phyloP scores from a whole-genome alignment of 2,329 filamentous ascomycete genomes.

The Cladophialophora bantiana region DNA sequence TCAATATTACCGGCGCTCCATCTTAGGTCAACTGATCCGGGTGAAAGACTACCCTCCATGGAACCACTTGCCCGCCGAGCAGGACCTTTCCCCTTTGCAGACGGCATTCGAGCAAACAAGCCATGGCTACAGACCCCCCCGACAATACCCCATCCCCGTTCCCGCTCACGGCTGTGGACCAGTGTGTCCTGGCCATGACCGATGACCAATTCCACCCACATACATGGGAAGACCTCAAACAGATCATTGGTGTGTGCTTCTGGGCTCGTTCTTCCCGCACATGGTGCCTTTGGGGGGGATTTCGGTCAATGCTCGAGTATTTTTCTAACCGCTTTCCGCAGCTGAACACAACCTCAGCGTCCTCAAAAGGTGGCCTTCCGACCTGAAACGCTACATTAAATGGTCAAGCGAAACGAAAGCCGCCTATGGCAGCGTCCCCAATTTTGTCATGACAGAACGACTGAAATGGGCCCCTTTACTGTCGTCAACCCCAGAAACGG shows the following conservation, averaged over 20 bases:
- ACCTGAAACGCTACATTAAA: constrained; percentile 65
- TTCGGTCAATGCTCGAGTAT: too few species aligned
- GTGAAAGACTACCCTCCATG: neutral
- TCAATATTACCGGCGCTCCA: neutral
- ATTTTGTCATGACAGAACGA: constrained; percentile 63
- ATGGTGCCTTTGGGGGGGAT: neutral
- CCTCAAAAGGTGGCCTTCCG: constrained; percentile 65
- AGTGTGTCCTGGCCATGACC: constrained; percentile 56
- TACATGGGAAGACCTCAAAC: constrained; percentile 60
- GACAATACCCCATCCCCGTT: constrained; percentile 44
- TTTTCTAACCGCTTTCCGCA: constrained; percentile 39
- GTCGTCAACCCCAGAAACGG: constrained; percentile 42
- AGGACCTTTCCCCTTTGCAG: neutral
- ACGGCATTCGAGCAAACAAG: neutral
- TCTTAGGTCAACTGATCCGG: constrained; percentile 22
- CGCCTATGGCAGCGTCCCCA: constrained; percentile 63
- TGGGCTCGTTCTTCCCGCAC: neutral
- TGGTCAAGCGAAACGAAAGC: constrained; percentile 64
- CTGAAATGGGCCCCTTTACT: constrained; percentile 57
- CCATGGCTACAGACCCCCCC: constrained; percentile 21
- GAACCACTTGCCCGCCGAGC: neutral
- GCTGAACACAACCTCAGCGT: constrained; percentile 61
- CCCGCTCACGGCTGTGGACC: constrained; percentile 58
- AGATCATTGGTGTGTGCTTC: constrained; percentile 57
- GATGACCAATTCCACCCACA: constrained; percentile 61